Base-by-base conservation (phyloP, 2,329 filamentous ascomycete species). In the Rhynchosporium agropyri region DNA sequence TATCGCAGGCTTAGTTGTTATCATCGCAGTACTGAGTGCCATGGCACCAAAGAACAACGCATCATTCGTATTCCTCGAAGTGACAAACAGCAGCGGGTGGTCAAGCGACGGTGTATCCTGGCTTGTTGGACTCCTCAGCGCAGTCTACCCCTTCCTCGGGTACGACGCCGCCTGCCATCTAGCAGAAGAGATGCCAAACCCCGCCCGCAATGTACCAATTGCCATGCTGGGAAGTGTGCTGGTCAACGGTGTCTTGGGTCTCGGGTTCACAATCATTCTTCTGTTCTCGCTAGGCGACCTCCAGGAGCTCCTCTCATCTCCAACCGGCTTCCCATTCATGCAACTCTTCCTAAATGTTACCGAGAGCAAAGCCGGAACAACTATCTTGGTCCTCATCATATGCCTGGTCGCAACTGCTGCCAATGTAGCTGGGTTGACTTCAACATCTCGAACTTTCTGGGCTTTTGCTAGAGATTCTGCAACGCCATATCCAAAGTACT, bases 111-210 rank as follows among this genome's bases (percentile, higher is more conserved):
- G 79, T 0, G 71, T 81, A 15, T 74, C 79, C 0, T 82, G 80
- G 80, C 75, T 81, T 13, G 69, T 82, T 1, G 79, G 80, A 0
- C 72, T 82, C 2, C 70, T 82, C 1, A 70, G 70, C 29, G 73
- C 80, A 79, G 68, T 76, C 61, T 67, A 76, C 73, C 63, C 70
- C 66, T 59, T 76, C 76, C 15, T 76, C 50, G 77, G 78, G 57
- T 82, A 79, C 62, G 79, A 81, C 61, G 79, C 76, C 6, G 76
- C 77, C 4, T 68, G 79, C 4, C 79, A 82, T 58, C 76, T 81
- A 73, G 77, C 77, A 6, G 79, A 81, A 64, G 79, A 81, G 64
- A 80, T 81, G 76, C 79, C 78, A 0, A 70, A 69, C 3, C 79
- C 79, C 0, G 64, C 74, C 1, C 65, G 73, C 5, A 78, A 81